These are phyloP conservation scores for Shiraia sp. DNA, from an alignment of 2,329 filamentous ascomycete genomes.

Conservation along the genomic window DNA sequence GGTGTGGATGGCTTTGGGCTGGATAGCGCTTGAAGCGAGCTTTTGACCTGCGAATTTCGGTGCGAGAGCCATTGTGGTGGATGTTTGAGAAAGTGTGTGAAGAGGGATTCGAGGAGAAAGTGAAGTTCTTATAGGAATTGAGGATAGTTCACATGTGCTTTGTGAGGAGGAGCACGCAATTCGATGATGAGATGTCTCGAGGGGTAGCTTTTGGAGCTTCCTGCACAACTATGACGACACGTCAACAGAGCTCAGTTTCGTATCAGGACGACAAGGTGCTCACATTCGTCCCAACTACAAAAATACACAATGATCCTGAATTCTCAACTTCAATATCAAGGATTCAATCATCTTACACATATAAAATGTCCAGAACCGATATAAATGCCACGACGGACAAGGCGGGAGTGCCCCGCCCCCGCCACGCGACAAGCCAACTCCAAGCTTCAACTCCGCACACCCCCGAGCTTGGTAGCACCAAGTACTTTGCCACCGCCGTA, in stretches of 20 bases:
- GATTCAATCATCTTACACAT: too few relatives aligned
- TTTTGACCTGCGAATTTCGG: conserved; percentile 77
- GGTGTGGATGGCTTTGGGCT: conserved; percentile 54
- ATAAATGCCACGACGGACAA: too few relatives aligned
- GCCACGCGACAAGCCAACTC: conserved; percentile 12
- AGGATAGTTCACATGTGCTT: background rate
- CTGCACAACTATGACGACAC: conserved; percentile 30
- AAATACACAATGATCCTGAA: too few relatives aligned
- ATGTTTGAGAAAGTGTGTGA: background rate
- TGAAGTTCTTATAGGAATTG: background rate
- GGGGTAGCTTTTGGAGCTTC: conserved; percentile 19
- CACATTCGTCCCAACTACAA: background rate
- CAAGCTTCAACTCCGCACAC: conserved; percentile 24
- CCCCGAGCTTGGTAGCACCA: too few relatives aligned
- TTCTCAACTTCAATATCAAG: too few relatives aligned
- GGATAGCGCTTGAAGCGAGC: conserved; percentile 54
- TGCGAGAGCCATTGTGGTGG: conserved; percentile 67
- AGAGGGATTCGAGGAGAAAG: background rate
- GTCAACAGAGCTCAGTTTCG: conserved; percentile 4
- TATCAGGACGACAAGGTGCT: background rate
- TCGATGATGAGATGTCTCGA: conserved; percentile 5
- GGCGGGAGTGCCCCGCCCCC: too few relatives aligned
- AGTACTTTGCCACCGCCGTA: background rate
- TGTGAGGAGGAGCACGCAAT: conserved; percentile 21
- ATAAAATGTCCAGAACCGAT: too few relatives aligned